Evolutionary conservation across 495 filamentous ascomycete genomes (phyloP).

Genomic region (Neurospora hispaniola): DNA sequence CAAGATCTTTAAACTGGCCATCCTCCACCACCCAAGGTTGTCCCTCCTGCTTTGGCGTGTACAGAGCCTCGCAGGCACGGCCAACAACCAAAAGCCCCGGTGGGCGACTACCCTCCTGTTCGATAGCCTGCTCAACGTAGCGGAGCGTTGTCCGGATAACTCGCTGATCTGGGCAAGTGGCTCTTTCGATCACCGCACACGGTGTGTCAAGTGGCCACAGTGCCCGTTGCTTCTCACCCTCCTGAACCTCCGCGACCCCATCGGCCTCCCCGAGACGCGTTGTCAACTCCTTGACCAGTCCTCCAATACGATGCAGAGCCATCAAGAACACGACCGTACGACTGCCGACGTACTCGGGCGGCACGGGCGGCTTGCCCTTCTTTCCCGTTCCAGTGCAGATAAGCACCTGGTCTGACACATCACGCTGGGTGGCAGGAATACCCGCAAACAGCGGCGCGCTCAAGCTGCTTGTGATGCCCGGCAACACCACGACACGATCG

Average conservation of each 20-base stretch:
- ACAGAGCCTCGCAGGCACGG: constrained; percentile 67
- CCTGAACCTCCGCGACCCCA: background rate
- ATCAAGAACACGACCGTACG: constrained; percentile 93
- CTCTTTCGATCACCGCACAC: constrained; percentile 89
- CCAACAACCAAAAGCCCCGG: constrained; percentile 89
- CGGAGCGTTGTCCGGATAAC: constrained; percentile 80
- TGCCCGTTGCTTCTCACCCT: constrained; percentile 19
- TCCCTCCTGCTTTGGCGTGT: constrained; percentile 32
- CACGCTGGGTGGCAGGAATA: constrained; percentile 80
- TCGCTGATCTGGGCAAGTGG: constrained; percentile 86
- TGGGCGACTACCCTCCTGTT: constrained; percentile 80
- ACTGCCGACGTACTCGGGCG: constrained; percentile 64
- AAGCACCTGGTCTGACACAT: constrained; percentile 83
- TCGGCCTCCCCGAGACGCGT: constrained; percentile 13
- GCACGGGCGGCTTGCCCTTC: constrained; percentile 72
- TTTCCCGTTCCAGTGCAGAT: constrained; percentile 92
- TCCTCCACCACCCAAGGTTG: constrained; percentile 83
- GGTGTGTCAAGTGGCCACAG: constrained; percentile 52
- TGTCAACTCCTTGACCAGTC: constrained; percentile 57
- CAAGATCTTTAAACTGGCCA: constrained; percentile 59
- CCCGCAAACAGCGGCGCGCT: constrained; percentile 79
- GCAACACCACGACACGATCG: constrained; percentile 51
- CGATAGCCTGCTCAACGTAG: constrained; percentile 69
- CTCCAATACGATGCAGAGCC: constrained; percentile 76
- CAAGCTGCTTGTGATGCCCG: constrained; percentile 82